A percentile compares a stretch with the other conserved stretches of the same genome.
These are phyloP conservation scores for Microbotryum scabiosae DNA, from an alignment of 1,284 basidiomycete species.

Conservation along the genomic window DNA sequence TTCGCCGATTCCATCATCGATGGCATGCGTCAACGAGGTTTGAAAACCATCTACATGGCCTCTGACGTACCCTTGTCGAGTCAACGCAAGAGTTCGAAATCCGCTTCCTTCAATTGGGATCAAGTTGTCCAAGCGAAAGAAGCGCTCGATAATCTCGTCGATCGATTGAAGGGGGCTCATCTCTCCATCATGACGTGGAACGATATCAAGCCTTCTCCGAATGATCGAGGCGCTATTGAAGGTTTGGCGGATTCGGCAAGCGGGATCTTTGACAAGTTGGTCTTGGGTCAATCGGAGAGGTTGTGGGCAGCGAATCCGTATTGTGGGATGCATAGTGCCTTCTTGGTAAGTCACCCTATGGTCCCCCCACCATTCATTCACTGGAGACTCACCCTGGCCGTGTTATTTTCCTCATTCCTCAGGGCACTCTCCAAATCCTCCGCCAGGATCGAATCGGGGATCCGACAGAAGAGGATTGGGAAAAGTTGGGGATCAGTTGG, in stretches of 20 bases:
- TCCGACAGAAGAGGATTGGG: constrained; percentile 4
- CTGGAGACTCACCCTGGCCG: background rate
- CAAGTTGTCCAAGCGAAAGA: constrained; percentile 1
- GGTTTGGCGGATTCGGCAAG: constrained; percentile 1
- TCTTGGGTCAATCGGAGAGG: background rate
- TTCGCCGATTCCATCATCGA: constrained; percentile 6
- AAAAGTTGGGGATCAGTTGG: constrained; percentile 4
- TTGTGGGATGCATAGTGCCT: constrained; percentile 4
- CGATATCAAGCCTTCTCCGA: background rate
- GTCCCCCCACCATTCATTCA: background rate
- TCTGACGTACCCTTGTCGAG: constrained; percentile 1
- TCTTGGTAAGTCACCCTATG: background rate
- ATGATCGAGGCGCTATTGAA: background rate
- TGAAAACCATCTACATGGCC: constrained; percentile 6
- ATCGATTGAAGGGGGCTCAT: background rate
- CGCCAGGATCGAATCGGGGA: constrained; percentile 8
- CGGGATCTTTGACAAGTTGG: constrained; percentile 8
- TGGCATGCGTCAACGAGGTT: constrained; percentile 1
- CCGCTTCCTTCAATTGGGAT: constrained; percentile 3
- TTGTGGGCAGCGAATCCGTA: constrained; percentile 7
- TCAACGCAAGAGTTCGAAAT: background rate
- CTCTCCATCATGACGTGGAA: constrained; percentile 4
- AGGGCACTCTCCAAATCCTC: constrained; percentile 4
- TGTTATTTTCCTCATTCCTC: background rate
- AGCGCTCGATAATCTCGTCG: constrained; percentile 2